Evolutionary conservation across 345 rosid genomes (phyloP), one percentile per base, ranked within the genome.

Genomic region (Eucalyptus caleyi): DNA sequence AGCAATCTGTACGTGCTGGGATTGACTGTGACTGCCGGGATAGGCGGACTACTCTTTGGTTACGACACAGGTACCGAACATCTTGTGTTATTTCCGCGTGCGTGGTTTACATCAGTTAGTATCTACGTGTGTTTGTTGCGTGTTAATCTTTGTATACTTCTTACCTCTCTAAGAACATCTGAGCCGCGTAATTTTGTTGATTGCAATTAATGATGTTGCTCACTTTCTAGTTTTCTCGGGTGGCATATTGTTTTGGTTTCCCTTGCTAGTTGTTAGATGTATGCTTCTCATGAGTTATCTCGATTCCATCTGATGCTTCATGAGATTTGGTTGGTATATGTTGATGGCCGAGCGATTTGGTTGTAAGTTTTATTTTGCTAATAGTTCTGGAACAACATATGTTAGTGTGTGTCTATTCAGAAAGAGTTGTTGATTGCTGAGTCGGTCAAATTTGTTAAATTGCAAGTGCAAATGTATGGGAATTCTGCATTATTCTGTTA

Each of bases 21-120:
- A 89, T 95, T 98, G 89, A 95, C 99, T 77, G 91, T 97, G 3
- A 90, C 95, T 81, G 98, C 99, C 8, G 99, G 99, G 72, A 98
- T 98, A 85, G 96, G 99, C 16, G 99, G 99, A n/a, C 89, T 97
- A 89, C 98, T 98, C 88, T 98, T 98, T 69, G 99, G 99, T 59
- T 98, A 97, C 59, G 99, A 98, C 87, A 98, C 99, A 88, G 99
- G 99, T 98, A 89, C 86, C 26, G 23, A 44, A 9, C 19, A 51
- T 37, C 6, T 30, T 89, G 53, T 42, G 30, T 47, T 34, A 13
- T 59, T 27, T 18, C 40, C 3, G 47, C 50, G 7, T 18, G 44
- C 27, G 8, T 12, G 77, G 40, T 37, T 83, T 89, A 16, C 30
- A 11, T 67, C 6, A 37, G 42, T 53, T 6, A 49, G 14, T 56